phyloP scores from a whole-genome alignment of 2,329 filamentous ascomycete genomes.

The Penicillium brasilianum region DNA sequence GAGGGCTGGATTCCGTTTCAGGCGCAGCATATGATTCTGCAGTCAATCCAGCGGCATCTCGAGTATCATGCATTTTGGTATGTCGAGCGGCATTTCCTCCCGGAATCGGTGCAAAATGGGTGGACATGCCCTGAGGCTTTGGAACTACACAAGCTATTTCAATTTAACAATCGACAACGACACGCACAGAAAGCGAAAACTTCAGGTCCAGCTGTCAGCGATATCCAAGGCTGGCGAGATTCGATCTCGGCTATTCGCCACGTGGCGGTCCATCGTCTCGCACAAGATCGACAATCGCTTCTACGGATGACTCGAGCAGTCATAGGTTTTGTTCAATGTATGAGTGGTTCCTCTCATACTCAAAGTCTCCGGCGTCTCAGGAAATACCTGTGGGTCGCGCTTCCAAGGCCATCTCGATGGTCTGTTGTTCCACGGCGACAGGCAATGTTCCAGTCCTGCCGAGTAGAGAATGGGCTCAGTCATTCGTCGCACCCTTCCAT shows the following conservation, averaged over 20 bases:
- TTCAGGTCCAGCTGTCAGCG: neutral
- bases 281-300: neutral
- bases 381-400: too few relatives aligned
- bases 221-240: neutral
- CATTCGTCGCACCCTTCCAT: too few relatives aligned
- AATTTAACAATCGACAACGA: neutral
- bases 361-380: too few relatives aligned
- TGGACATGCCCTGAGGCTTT: constrained; percentile 4
- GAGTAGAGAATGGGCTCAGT: too few relatives aligned
- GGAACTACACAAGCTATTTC: neutral
- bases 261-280: neutral
- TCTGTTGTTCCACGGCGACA: too few relatives aligned
- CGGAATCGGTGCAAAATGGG: constrained; percentile 1
- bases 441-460: too few relatives aligned
- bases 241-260: neutral
- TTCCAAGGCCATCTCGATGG: too few relatives aligned
- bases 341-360: too few relatives aligned
- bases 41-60: too few relatives aligned
- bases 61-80: too few relatives aligned
- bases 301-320: too few relatives aligned
- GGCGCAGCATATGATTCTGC: neutral
- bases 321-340: too few relatives aligned
- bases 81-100: neutral
- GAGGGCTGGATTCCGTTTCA: neutral
- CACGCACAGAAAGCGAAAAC: neutral